Evolutionary conservation across 176 grass and related monocot species (phyloP).

Genomic region (Microstegium vimineum): DNA sequence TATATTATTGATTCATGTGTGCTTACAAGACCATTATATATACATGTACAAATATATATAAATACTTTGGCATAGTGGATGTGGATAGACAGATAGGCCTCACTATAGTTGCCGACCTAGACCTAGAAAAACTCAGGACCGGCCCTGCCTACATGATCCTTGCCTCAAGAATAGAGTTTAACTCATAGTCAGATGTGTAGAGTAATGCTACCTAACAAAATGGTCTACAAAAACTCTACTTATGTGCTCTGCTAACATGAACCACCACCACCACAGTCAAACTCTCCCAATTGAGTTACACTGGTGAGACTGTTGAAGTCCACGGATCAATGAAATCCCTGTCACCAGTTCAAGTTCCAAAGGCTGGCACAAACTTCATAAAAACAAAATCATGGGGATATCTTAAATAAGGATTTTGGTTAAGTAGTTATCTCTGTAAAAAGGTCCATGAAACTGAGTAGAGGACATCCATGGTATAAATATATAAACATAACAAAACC

Average conservation of each 20-base stretch:
- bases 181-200: neutral
- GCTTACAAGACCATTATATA: too few species aligned
- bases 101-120: too few species aligned
- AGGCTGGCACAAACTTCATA: neutral
- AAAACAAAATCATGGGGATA: neutral
- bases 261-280: neutral
- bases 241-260: neutral
- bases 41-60: too few species aligned
- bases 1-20: too few species aligned
- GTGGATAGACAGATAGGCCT: too few species aligned
- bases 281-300: neutral
- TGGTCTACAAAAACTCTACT: neutral
- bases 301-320: neutral
- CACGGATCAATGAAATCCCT: neutral
- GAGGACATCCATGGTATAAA: neutral
- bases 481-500: neutral
- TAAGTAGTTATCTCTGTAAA: neutral
- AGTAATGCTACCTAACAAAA: neutral
- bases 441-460: neutral
- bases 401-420: neutral
- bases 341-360: neutral
- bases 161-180: constrained; percentile 20
- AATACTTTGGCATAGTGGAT: too few species aligned
- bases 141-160: too few species aligned
- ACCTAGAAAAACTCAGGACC: too few species aligned